Evolutionary conservation across 352 stramenopile species (phyloP).

Genomic region (Phytophthora tentaculata): DNA sequence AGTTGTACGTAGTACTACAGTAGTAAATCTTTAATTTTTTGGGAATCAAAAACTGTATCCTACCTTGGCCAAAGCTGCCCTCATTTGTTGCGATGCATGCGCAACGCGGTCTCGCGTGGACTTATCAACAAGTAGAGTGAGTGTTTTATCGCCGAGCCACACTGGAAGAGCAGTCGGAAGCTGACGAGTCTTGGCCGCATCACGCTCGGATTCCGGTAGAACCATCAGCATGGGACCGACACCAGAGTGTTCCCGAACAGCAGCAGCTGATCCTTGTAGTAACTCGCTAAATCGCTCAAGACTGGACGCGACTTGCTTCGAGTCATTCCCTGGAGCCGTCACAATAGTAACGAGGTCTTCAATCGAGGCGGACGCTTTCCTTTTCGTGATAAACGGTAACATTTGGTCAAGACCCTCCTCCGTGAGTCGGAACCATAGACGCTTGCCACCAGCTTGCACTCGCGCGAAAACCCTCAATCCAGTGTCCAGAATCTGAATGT

Average conservation of each 20-base stretch:
- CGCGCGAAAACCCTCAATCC: slow-evolving; percentile 89
- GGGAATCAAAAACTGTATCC: too few relatives aligned
- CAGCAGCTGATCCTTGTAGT: slow-evolving; percentile 39
- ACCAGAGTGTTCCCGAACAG: slow-evolving; percentile 43
- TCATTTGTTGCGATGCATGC: slow-evolving; percentile 18
- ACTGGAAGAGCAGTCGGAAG: slow-evolving; percentile 50
- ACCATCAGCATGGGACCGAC: slow-evolving; percentile 56
- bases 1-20: too few relatives aligned
- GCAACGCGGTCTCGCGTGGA: slow-evolving; percentile 51
- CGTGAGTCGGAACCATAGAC: slow-evolving; percentile 73
- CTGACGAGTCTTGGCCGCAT: slow-evolving; percentile 10
- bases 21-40: too few relatives aligned
- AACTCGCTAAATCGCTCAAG: slow-evolving; percentile 39
- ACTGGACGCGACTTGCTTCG: slow-evolving; percentile 39
- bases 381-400: slow-evolving; percentile 85
- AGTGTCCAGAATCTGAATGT: slow-evolving; percentile 81
- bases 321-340: slow-evolving; percentile 24
- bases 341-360: slow-evolving; percentile 34
- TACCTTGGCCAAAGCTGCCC: too few relatives aligned
- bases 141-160: slow-evolving; percentile 63
- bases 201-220: slow-evolving; percentile 5
- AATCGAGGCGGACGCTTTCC: slow-evolving; percentile 30
- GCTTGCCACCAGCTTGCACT: slow-evolving; percentile 47
- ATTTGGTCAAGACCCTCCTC: slow-evolving; percentile 82
- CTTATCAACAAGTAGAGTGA: slow-evolving; percentile 65